These are phyloP conservation scores for Boeremia lycopersici DNA, from an alignment of 2,329 filamentous ascomycete species.

Conservation along the genomic window DNA sequence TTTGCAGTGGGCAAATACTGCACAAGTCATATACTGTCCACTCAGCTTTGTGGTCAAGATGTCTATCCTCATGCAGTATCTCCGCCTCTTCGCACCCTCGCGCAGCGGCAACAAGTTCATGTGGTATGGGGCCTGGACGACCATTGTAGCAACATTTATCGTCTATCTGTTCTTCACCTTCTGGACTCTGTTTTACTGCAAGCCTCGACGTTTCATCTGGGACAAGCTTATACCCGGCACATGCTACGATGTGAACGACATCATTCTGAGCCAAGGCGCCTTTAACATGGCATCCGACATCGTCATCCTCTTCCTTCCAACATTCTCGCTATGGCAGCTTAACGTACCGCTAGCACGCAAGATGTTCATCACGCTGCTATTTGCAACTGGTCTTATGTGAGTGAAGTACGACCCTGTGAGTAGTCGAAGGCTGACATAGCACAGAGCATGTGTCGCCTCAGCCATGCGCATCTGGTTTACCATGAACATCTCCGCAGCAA, in stretches of 20 bases:
- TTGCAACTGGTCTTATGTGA: conserved; percentile 35
- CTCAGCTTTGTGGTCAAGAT: conserved; percentile 37
- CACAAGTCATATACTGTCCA: conserved; percentile 36
- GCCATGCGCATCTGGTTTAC: conserved; percentile 38
- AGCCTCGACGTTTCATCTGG: conserved; percentile 34
- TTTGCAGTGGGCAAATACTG: conserved; percentile 32
- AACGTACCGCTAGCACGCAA: conserved; percentile 32
- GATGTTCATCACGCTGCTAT: conserved; percentile 31
- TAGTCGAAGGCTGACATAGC: conserved; percentile 1
- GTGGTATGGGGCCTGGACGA: conserved; percentile 33
- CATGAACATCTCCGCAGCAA: conserved; percentile 25
- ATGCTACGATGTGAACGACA: conserved; percentile 32
- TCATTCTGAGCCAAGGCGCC: conserved; percentile 27
- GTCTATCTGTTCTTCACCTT: conserved; percentile 34
- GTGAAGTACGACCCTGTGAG: background rate
- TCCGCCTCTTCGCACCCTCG: conserved; percentile 34
- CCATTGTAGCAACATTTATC: conserved; percentile 26
- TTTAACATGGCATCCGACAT: conserved; percentile 39
- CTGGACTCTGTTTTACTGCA: conserved; percentile 37
- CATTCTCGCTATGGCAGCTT: conserved; percentile 28
- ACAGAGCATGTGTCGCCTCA: conserved; percentile 34
- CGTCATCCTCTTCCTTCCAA: conserved; percentile 33
- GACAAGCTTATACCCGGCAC: conserved; percentile 30
- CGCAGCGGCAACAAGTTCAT: conserved; percentile 28
- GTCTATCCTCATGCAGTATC: conserved; percentile 36